A percentile compares a stretch with the other conserved stretches of the same genome.
phyloP scores from a whole-genome alignment of 78 protist species.

The slime mould (Dictyostelium discoideum) region DNA sequence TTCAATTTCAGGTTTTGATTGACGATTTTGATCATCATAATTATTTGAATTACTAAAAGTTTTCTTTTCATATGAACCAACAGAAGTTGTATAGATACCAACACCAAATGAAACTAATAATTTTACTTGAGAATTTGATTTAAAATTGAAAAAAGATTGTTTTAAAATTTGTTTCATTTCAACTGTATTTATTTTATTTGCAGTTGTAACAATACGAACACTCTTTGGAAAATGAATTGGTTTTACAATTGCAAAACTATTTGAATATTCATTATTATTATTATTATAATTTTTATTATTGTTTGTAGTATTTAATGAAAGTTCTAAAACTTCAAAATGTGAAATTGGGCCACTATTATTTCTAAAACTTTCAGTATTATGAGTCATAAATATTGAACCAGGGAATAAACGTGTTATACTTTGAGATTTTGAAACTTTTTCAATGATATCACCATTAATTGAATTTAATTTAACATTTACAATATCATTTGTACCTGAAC shows the following conservation, averaged over 20 bases:
- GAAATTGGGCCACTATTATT: neutral
- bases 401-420: conserved; percentile 43
- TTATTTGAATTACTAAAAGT: conserved; percentile 1
- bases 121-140: neutral
- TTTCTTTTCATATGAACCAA: conserved; percentile 22
- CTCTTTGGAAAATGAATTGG: neutral
- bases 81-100: conserved; percentile 38
- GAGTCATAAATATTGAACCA: conserved; percentile 36
- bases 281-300: neutral
- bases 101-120: conserved; percentile 46
- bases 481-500: conserved; percentile 32
- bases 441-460: neutral
- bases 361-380: neutral
- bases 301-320: neutral
- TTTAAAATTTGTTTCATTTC: conserved; percentile 27
- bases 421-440: conserved; percentile 33
- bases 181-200: neutral
- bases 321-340: conserved; percentile 3
- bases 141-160: neutral
- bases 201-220: conserved; percentile 3
- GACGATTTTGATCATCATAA: neutral
- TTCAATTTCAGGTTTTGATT: conserved; percentile 21
- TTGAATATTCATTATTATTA: neutral
- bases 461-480: conserved; percentile 21
- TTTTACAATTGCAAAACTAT: conserved; percentile 25